These are phyloP conservation scores for Cladosporium sphaerospermum DNA, from an alignment of 2,329 filamentous ascomycete genomes.

Conservation along the genomic window DNA sequence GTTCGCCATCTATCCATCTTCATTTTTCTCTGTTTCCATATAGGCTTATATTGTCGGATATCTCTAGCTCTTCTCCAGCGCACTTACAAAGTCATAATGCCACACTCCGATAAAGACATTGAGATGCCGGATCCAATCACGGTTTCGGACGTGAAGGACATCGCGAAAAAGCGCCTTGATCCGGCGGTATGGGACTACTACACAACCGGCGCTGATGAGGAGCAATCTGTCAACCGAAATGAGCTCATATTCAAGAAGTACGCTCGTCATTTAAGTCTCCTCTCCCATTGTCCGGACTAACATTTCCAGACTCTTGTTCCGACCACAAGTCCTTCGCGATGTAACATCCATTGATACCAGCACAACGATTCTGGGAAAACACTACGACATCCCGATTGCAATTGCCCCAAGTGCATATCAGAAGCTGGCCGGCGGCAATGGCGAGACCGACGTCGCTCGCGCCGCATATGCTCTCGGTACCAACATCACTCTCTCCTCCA, in stretches of 20 bases:
- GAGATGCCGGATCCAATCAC: constrained; percentile 8
- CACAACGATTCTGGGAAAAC: constrained; percentile 20
- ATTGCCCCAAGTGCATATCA: constrained; percentile 29
- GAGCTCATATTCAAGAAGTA: constrained; percentile 7
- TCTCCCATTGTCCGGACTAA: background rate
- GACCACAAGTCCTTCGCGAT: constrained; percentile 21
- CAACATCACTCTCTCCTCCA: constrained; percentile 26
- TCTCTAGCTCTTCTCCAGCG: too few species aligned
- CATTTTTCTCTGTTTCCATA: too few species aligned
- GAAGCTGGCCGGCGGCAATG: constrained; percentile 24
- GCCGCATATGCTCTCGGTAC: constrained; percentile 21
- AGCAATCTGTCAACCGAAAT: constrained; percentile 9
- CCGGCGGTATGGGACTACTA: constrained; percentile 10
- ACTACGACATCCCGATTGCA: constrained; percentile 23
- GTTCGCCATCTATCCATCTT: too few species aligned
- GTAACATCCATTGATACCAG: constrained; percentile 19
- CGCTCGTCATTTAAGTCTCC: background rate
- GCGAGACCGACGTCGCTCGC: constrained; percentile 26
- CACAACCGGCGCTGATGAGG: constrained; percentile 6
- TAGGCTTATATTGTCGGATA: too few species aligned
- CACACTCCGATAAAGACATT: background rate
- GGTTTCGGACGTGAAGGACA: constrained; percentile 5
- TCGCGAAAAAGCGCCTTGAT: constrained; percentile 5
- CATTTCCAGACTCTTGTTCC: constrained; percentile 13
- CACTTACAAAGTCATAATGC: background rate